Evolutionary conservation across 768 basidiomycete species (phyloP).

Genomic region (Hypholoma fasciculare): DNA sequence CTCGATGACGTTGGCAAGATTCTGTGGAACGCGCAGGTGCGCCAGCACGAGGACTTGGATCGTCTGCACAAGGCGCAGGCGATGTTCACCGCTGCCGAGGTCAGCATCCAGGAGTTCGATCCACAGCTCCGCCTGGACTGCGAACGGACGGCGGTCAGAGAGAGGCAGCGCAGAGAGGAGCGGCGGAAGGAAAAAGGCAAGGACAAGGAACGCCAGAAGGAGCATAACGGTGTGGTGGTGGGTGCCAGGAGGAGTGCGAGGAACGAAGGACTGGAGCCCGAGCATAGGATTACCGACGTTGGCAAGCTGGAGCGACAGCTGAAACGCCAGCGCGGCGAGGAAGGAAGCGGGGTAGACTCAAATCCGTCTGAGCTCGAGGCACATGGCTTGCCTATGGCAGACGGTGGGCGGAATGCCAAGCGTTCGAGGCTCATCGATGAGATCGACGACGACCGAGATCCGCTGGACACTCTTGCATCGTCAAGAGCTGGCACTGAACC

Average conservation of each 20-base stretch:
- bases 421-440: slow-evolving; percentile 49
- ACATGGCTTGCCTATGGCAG: slow-evolving; percentile 29
- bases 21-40: slow-evolving; percentile 68
- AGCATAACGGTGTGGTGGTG: slow-evolving; percentile 29
- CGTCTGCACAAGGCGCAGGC: slow-evolving; percentile 80
- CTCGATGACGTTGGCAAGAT: slow-evolving; percentile 81
- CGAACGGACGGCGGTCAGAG: slow-evolving; percentile 80
- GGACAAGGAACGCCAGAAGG: slow-evolving; percentile 10
- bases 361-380: slow-evolving; percentile 56
- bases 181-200: slow-evolving; percentile 38
- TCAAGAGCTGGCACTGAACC: slow-evolving; percentile 31
- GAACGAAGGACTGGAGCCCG: slow-evolving; percentile 69
- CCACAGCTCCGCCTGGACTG: slow-evolving; percentile 78
- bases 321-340: slow-evolving; percentile 68
- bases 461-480: slow-evolving; percentile 40
- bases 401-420: slow-evolving; percentile 53
- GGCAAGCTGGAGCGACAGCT: slow-evolving; percentile 71
- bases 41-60: slow-evolving; percentile 66
- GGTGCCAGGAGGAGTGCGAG: slow-evolving; percentile 71
- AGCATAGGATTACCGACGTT: slow-evolving; percentile 74
- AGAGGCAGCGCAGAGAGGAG: slow-evolving; percentile 64
- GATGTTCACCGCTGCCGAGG: slow-evolving; percentile 84
- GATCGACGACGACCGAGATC: slow-evolving; percentile 50
- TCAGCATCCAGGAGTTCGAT: slow-evolving; percentile 87
- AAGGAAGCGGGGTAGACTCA: slow-evolving; percentile 47